phyloP scores from a whole-genome alignment of 2,329 filamentous ascomycete genomes.

The Ophiostoma ulmi region DNA sequence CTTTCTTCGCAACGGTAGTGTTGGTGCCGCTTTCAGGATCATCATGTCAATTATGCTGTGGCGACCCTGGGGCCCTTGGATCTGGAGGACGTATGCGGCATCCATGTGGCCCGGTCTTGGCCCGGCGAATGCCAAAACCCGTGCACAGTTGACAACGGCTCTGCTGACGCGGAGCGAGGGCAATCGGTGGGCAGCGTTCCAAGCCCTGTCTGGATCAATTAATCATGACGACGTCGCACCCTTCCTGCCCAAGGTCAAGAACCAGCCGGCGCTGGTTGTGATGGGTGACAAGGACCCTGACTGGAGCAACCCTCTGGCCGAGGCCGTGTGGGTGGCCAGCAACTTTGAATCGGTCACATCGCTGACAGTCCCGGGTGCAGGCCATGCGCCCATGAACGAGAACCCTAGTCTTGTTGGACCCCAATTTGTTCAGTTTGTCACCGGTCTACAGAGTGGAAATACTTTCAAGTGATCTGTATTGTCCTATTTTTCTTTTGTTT shows the following conservation, averaged over 20 bases:
- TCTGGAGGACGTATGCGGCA: slow-evolving; percentile 25
- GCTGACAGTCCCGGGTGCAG: slow-evolving; percentile 23
- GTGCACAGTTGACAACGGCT: slow-evolving; percentile 19
- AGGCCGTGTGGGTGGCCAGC: slow-evolving; percentile 28
- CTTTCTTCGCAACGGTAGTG: slow-evolving; percentile 25
- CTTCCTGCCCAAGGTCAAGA: slow-evolving; percentile 19
- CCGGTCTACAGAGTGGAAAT: slow-evolving; percentile 17
- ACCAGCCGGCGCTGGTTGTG: slow-evolving; percentile 27
- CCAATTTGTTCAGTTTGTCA: slow-evolving; percentile 23
- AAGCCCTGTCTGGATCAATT: slow-evolving; percentile 16
- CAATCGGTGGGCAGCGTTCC: slow-evolving; percentile 26
- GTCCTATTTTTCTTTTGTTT: neutral
- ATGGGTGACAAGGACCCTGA: slow-evolving; percentile 29
- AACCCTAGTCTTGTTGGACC: slow-evolving; percentile 25
- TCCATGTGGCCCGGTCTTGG: slow-evolving; percentile 28
- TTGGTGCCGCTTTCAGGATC: slow-evolving; percentile 8
- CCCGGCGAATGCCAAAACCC: slow-evolving; percentile 18
- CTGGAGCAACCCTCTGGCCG: slow-evolving; percentile 26
- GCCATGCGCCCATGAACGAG: slow-evolving; percentile 29
- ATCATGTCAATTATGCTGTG: slow-evolving; percentile 20
- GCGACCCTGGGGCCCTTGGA: slow-evolving; percentile 26
- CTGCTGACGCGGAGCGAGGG: slow-evolving; percentile 20
- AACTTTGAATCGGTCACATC: slow-evolving; percentile 23
- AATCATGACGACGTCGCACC: slow-evolving; percentile 26
- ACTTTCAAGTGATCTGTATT: neutral